A percentile compares a stretch with the other conserved stretches of the same genome.
These are phyloP conservation scores for Geotrichum candidum DNA, from an alignment of 1,139 yeast genomes.

Conservation along the genomic window DNA sequence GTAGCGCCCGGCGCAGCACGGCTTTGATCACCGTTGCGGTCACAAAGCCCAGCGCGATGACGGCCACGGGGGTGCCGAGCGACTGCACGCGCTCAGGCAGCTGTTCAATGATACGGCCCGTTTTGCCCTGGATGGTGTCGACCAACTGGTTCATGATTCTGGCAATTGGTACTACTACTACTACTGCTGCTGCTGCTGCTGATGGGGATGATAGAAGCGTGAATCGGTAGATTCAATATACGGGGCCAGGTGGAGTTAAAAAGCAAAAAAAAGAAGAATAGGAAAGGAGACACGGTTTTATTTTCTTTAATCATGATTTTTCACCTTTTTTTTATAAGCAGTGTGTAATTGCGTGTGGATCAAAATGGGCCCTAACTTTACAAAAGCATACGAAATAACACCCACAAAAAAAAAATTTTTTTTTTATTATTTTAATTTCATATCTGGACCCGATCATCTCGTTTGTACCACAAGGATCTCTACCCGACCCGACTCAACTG, in stretches of 20 bases:
- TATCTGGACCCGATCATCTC: neutral
- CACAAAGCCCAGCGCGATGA: conserved; percentile 9
- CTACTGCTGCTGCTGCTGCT: no score
- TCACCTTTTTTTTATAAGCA: no score
- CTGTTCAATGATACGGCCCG: neutral
- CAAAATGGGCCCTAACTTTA: neutral
- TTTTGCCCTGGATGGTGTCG: neutral
- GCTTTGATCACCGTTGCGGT: conserved; percentile 1
- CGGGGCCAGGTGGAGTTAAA: neutral
- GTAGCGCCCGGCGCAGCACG: neutral
- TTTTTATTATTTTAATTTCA: neutral
- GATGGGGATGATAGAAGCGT: no score
- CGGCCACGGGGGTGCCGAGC: neutral
- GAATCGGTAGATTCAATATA: neutral
- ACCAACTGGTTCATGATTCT: neutral
- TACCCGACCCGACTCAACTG: no score
- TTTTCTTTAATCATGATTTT: no score
- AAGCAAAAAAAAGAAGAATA: neutral
- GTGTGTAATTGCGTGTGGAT: no score
- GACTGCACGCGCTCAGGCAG: neutral
- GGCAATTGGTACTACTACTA: no score
- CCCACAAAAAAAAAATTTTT: neutral
- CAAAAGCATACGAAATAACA: neutral
- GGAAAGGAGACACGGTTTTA: neutral
- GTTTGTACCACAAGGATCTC: no score